Evolutionary conservation across 1,139 yeast genomes (phyloP), one percentile per base, ranked within the genome.

Genomic region (Pichia sp.): DNA sequence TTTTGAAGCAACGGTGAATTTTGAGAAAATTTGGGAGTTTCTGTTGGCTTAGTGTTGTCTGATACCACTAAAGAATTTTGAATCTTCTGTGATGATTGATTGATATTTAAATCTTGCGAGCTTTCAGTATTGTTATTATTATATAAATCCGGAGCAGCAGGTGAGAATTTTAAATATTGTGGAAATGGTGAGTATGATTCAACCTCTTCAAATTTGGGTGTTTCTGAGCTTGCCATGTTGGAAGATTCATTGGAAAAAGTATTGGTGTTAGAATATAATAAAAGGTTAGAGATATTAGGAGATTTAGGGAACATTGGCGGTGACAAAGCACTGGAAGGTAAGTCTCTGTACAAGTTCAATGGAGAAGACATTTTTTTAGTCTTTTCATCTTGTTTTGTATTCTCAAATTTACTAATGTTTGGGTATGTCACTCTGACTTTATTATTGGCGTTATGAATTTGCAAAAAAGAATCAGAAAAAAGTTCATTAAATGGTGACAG

Each of bases 401-500:
- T 44, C 27, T 34, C n/a, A 34, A 34, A 11, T 16, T 16, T 16
- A 16, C 23, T 16, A 11, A 11, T 10, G 33, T 9, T 32, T 10
- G 33, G 33, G 11, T 32, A 32, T 9, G 33, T 2, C 9, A 16
- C 23, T 16, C 23, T 16, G 23, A 16, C 23, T 16, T 2, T 16
- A 16, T 16, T 16, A 16, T 31, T 31, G 10, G 10, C 10, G 7
- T 31, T 31, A 9, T 38, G 39, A 39, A 43, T n/a, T 11, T 38
- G 51, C 31, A 46, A 33, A 31, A 50, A 44, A 11, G 46, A 23
- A 23, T 50, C 52, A 16, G 56, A 51, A 31, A 40, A 38, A 0
- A 53, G 45, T n/a, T 41, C 47, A 27, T 31, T 43, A 38, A 29
- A 48, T 29, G 36, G 50, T 7, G 48, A 43, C 43, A 46, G 5